Base-by-base conservation (phyloP, 2,329 filamentous ascomycete genomes). In the Pseudogymnoascus sp. region DNA sequence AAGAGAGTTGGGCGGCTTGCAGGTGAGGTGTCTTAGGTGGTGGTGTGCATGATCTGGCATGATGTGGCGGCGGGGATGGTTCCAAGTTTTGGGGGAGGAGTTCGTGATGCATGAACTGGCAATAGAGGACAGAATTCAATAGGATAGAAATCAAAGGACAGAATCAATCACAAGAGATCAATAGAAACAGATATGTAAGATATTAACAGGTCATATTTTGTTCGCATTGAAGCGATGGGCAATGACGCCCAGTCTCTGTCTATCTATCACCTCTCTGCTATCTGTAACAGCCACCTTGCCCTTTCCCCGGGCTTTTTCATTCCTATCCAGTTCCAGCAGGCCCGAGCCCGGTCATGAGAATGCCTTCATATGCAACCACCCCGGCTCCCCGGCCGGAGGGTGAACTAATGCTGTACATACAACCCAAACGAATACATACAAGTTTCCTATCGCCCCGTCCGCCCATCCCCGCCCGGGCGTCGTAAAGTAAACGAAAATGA, bases 341-440 rank as follows among this genome's bases (percentile, higher is more conserved):
- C 36, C 13, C 8, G 35, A 51, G 25, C 59, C 36, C 41, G 44
- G 27, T 51, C 31, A 35, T 51, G 39, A 44, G 38, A 27, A 61
- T 17, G 29, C 44, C 15, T 61, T 61, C 25, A 41, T 48, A 48
- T 36, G 25, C 39, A 44, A 39, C 58, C n/a, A 21, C 41, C 38
- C 59, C 36, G 27, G 44, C 44, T 51, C 44, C 44, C 44, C 44
- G 25, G 44, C 44, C 44, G 27, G 44, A 27, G 44, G 4, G 13
- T 4, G 12, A 48, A 29, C 44, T 31, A 61, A 61, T 38, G 27
- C 59, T 33, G 36, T 48, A 48, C 59, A 61, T 48, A 13, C 36
- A 61, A 61, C 36, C 41, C 15, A 61, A 61, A 12, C 17, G 38
- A 48, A 38, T 48, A 51, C 44, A 35, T 61, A 39, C 25, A 51